Percentiles rank a stretch among this genome's conserved stretches.
These are phyloP conservation scores for Neonectria magnoliae DNA, from an alignment of 2,329 filamentous ascomycete species.

Conservation along the genomic window DNA sequence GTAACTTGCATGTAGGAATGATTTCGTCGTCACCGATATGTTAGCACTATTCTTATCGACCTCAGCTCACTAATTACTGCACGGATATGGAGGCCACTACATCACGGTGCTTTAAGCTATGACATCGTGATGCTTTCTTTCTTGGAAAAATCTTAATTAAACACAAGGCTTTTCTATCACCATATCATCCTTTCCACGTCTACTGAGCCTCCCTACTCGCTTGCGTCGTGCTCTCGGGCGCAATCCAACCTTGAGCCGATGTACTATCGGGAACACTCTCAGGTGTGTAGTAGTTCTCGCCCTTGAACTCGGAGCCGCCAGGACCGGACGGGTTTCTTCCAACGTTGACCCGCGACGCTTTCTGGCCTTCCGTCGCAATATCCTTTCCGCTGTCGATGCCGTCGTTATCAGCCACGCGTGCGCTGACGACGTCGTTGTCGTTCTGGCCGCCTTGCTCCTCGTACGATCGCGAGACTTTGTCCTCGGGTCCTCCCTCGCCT, in stretches of 20 bases:
- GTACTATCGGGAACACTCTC: not conserved
- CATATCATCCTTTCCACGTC: not conserved
- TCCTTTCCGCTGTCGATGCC: not conserved
- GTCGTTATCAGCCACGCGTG: not conserved
- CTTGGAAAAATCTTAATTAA: too few species aligned
- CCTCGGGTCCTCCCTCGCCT: constrained; percentile 54
- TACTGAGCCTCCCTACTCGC: not conserved
- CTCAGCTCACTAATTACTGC: too few species aligned
- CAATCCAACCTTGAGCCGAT: not conserved
- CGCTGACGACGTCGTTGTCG: not conserved
- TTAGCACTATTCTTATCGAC: too few species aligned
- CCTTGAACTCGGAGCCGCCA: constrained; percentile 43
- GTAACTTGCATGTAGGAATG: too few species aligned
- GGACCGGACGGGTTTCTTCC: constrained; percentile 48
- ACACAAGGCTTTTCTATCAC: too few species aligned
- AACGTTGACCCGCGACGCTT: constrained; percentile 29
- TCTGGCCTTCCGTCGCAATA: not conserved
- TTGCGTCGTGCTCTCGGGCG: not conserved
- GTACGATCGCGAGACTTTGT: constrained; percentile 47
- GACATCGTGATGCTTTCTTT: too few species aligned
- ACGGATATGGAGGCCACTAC: too few species aligned
- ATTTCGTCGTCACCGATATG: too few species aligned
- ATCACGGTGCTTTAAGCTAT: too few species aligned
- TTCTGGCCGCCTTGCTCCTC: constrained; percentile 5
- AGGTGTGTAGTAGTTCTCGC: not conserved